Evolutionary conservation across 805 yeast species (phyloP).

Genomic region (Wickerhamomyces bovis): DNA sequence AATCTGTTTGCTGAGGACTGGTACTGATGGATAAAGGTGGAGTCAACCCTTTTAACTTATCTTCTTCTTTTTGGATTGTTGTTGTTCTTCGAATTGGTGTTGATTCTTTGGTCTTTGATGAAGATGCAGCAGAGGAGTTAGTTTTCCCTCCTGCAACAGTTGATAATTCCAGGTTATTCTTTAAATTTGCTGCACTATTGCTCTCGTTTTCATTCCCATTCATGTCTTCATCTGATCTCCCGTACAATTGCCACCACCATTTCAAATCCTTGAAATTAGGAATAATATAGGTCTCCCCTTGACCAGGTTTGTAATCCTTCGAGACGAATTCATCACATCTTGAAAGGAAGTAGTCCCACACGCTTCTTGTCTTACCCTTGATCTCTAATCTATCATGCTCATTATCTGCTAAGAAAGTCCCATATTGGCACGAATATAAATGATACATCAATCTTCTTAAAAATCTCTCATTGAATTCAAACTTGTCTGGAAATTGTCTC

Average conservation of each 20-base stretch:
- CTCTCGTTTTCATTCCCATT: slow-evolving; percentile 26
- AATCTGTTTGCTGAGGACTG: slow-evolving; percentile 3
- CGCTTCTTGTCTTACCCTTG: slow-evolving; percentile 59
- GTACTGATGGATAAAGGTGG: slow-evolving; percentile 11
- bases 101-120: neutral
- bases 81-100: neutral
- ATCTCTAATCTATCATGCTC: slow-evolving; percentile 56
- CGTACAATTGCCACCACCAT: slow-evolving; percentile 90
- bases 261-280: slow-evolving; percentile 58
- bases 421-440: slow-evolving; percentile 89
- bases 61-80: neutral
- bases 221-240: slow-evolving; percentile 67
- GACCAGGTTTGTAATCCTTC: slow-evolving; percentile 32
- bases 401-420: slow-evolving; percentile 74
- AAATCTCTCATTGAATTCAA: slow-evolving; percentile 88
- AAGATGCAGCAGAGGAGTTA: neutral
- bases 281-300: slow-evolving; percentile 33
- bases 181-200: neutral
- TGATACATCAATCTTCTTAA: slow-evolving; percentile 81
- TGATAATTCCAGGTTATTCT: neutral
- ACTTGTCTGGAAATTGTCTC: slow-evolving; percentile 61
- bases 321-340: slow-evolving; percentile 66
- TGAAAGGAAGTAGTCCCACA: slow-evolving; percentile 90
- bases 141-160: neutral
- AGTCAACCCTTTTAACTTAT: slow-evolving; percentile 12